phyloP scores from a whole-genome alignment of 441 rosid species.

The Gossypium davidsonii region DNA sequence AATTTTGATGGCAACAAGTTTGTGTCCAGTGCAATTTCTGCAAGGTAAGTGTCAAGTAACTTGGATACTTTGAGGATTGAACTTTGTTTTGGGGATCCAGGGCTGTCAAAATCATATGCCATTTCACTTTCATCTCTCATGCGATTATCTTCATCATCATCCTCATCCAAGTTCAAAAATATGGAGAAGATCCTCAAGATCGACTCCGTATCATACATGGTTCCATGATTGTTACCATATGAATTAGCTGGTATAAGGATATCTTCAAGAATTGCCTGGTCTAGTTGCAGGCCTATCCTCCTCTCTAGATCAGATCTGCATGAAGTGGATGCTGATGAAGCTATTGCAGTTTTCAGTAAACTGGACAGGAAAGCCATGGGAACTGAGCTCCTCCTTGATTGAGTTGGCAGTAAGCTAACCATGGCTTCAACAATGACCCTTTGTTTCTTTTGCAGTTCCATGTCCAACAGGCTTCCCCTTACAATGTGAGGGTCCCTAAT shows the following conservation, averaged over 20 bases:
- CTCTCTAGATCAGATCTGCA: slow-evolving; percentile 80
- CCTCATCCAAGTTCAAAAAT: slow-evolving; percentile 80
- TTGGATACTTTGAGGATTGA: slow-evolving; percentile 85
- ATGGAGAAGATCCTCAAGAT: slow-evolving; percentile 77
- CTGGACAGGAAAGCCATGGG: slow-evolving; percentile 91
- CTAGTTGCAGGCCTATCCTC: slow-evolving; percentile 80
- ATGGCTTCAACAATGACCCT: slow-evolving; percentile 65
- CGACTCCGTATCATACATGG: slow-evolving; percentile 71
- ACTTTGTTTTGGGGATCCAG: slow-evolving; percentile 87
- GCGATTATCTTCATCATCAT: slow-evolving; percentile 51
- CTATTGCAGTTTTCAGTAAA: slow-evolving; percentile 64
- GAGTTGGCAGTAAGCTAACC: slow-evolving; percentile 71
- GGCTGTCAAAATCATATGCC: slow-evolving; percentile 80
- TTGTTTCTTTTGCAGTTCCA: slow-evolving; percentile 70
- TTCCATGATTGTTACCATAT: slow-evolving; percentile 45
- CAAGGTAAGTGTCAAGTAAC: slow-evolving; percentile 67
- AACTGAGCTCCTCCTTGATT: slow-evolving; percentile 74
- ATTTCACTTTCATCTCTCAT: slow-evolving; percentile 71
- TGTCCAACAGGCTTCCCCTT: slow-evolving; percentile 51
- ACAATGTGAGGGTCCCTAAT: slow-evolving; percentile 51
- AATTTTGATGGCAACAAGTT: slow-evolving; percentile 70
- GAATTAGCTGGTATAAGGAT: slow-evolving; percentile 65
- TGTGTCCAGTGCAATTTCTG: slow-evolving; percentile 79
- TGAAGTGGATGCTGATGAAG: slow-evolving; percentile 51
- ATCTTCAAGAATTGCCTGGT: slow-evolving; percentile 93